Percentiles rank a stretch among this genome's conserved stretches.
phyloP scores from a whole-genome alignment of 2,329 filamentous ascomycete genomes.

The Colletotrichum falcatum region DNA sequence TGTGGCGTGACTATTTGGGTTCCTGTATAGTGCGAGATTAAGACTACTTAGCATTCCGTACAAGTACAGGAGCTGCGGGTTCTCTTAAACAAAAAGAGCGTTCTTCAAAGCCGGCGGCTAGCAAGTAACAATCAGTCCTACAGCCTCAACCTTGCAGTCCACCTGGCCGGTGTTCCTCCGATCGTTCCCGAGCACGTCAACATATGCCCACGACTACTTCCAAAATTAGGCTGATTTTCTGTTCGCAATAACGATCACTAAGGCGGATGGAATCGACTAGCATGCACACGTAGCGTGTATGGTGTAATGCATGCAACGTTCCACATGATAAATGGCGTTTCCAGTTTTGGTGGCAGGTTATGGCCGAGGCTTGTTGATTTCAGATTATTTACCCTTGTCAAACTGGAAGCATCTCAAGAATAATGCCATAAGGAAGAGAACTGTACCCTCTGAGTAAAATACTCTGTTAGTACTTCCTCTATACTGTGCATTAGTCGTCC shows the following conservation, averaged over 20 bases:
- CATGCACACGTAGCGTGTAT: background rate
- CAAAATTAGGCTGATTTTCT: background rate
- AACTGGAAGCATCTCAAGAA: background rate
- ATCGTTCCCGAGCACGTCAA: background rate
- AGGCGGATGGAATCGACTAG: background rate
- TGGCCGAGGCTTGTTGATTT: too few relatives aligned
- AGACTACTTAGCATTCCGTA: background rate
- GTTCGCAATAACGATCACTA: background rate
- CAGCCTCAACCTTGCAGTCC: background rate
- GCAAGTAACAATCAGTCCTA: background rate
- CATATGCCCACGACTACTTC: background rate
- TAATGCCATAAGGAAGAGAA: background rate
- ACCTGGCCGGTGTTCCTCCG: background rate
- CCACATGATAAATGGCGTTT: background rate
- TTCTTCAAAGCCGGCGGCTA: too few relatives aligned
- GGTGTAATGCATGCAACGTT: background rate
- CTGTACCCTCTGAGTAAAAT: background rate
- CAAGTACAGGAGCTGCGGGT: background rate
- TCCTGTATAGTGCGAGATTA: background rate
- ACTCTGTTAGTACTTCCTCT: background rate
- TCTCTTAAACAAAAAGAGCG: too few relatives aligned
- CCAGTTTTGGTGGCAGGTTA: background rate
- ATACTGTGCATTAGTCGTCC: background rate
- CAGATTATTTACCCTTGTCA: background rate
- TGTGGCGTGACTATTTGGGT: background rate